Evolutionary conservation across 139 green algal species (phyloP), one percentile per base, ranked within the genome.

Genomic region (Asterochloris erici): DNA sequence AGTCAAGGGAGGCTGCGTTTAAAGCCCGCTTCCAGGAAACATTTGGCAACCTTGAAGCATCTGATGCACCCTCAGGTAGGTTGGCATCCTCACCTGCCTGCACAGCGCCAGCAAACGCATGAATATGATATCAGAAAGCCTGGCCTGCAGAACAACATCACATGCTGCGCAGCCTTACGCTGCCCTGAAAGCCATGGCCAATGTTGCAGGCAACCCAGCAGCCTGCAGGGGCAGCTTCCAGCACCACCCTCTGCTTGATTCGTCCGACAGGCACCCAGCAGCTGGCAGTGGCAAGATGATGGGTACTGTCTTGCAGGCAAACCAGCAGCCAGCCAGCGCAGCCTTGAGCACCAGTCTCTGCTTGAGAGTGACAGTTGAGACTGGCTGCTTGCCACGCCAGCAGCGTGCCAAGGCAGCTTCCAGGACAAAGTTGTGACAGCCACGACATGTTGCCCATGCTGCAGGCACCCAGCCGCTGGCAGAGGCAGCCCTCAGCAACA

Each of bases 401-500:
- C 38, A 54, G 38, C 38, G 2, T 54, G 38, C 2, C 38, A 54
- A 54, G 38, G 38, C 17, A 71, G 17, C 66, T 9, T 9, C 21
- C 19, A 9, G 17, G 1, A 26, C 66, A 60, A 78, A 54, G 13
- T 23, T 78, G 28, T 78, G 66, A 21, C 71, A 79, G 23, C n/a
- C 24, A 77, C 14, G 9, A 38, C n/a, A 11, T 82, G 23, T 68
- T n/a, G 19, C 69, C n/a, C n/a, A 16, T 61, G 81, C 61, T 60
- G 47, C 74, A 83, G 74, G 79, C 64, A 87, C 86, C 11, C 29
- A 47, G 11, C 86, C 90, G 60, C 85, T 91, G 64, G 88, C 87
- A 26, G 91, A 92, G 70, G 89, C 88, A 1, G 94, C 95, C 0
- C 87, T 99, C 71, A 96, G 91, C 87, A 98, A 99, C 89, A 79